Evolutionary conservation across 441 rosid genomes (phyloP).

Genomic region (Erodium chrysanthum): DNA sequence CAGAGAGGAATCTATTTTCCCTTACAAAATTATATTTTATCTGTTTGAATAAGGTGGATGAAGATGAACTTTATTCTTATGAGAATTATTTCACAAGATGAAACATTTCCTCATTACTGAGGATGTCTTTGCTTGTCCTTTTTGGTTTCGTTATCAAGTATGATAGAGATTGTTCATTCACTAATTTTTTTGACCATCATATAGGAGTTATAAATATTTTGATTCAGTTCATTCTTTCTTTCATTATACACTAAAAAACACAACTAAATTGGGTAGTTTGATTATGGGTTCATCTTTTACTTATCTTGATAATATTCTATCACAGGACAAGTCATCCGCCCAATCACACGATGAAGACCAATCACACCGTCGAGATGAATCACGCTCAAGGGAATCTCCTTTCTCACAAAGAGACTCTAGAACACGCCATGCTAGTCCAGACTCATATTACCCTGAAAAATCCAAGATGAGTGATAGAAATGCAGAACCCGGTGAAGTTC

Average conservation of each 20-base stretch:
- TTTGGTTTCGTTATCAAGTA: background rate
- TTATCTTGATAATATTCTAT: slow-evolving; percentile 40
- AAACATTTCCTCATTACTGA: background rate
- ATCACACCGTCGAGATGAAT: slow-evolving; percentile 50
- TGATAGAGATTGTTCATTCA: background rate
- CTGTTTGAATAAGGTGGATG: background rate
- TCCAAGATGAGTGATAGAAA: slow-evolving; percentile 48
- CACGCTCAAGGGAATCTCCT: slow-evolving; percentile 57
- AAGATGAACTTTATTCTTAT: background rate
- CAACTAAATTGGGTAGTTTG: slow-evolving; percentile 20
- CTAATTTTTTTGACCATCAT: background rate
- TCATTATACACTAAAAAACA: slow-evolving; percentile 11
- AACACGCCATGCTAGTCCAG: slow-evolving; percentile 51
- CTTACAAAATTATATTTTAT: background rate
- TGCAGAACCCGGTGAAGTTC: slow-evolving; percentile 81
- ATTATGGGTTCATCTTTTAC: slow-evolving; percentile 23
- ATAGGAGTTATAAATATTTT: background rate
- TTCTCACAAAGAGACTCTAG: slow-evolving; percentile 60
- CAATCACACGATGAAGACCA: slow-evolving; percentile 48
- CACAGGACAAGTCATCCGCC: slow-evolving; percentile 69
- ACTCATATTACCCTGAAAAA: slow-evolving; percentile 40
- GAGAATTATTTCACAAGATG: background rate
- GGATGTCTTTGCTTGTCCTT: background rate
- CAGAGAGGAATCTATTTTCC: background rate
- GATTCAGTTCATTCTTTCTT: slow-evolving; percentile 11